Conservation (phyloP, 768 basidiomycete species). For the Crassisporium funariophilum region DNA sequence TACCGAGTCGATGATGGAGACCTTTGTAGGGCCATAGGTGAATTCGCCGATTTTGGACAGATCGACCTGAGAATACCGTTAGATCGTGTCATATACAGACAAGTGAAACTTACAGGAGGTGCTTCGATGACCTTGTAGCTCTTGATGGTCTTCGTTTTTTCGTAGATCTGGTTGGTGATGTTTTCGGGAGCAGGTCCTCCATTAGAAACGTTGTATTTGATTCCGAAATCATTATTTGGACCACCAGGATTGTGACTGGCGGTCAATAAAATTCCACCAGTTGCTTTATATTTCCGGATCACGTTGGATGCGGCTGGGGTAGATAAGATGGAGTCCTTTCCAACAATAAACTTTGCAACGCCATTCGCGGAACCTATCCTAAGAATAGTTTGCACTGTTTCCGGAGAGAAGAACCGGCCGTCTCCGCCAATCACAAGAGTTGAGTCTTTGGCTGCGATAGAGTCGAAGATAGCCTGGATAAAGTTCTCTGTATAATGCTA, state of each 20-base stretch:
- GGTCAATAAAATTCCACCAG: slow-evolving; percentile 95
- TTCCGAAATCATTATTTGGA: slow-evolving; percentile 97
- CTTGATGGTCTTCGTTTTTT: slow-evolving; percentile 83
- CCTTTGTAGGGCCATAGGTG: slow-evolving; percentile 79
- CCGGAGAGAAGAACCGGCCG: slow-evolving; percentile 89
- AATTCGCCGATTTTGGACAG: slow-evolving; percentile 80
- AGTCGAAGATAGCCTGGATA: slow-evolving; percentile 89
- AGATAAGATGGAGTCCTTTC: slow-evolving; percentile 89
- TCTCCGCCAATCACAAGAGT: slow-evolving; percentile 97
- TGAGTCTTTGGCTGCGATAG: slow-evolving; percentile 76
- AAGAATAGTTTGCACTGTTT: slow-evolving; percentile 88
- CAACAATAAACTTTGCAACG: slow-evolving; percentile 89
- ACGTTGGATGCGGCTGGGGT: slow-evolving; percentile 97
- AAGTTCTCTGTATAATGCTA: slow-evolving; percentile 99
- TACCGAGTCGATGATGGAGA: slow-evolving; percentile 94
- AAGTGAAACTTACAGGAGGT: slow-evolving; percentile 54
- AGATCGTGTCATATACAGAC: slow-evolving; percentile 9
- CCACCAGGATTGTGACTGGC: slow-evolving; percentile 99
- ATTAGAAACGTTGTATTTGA: slow-evolving; percentile 98
- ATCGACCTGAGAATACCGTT: slow-evolving; percentile 59
- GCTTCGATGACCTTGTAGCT: slow-evolving; percentile 85
- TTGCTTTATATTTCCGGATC: slow-evolving; percentile 94
- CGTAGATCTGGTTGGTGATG: slow-evolving; percentile 95
- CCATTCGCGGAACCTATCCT: slow-evolving; percentile 94
- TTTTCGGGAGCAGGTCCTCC: slow-evolving; percentile 97